phyloP scores from a whole-genome alignment of 768 basidiomycete species.

The Solioccasus polychromus region DNA sequence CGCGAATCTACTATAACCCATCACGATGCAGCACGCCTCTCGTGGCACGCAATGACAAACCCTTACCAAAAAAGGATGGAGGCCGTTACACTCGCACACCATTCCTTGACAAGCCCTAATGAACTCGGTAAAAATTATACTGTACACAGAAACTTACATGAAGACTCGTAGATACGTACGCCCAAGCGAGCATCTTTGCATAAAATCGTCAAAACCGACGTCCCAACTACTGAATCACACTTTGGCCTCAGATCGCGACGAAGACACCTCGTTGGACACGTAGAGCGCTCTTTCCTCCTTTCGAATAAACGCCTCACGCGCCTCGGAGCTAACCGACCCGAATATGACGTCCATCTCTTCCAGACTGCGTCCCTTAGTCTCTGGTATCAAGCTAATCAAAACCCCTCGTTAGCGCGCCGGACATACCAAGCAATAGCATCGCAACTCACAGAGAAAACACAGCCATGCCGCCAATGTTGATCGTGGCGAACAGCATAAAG shows the following conservation, averaged over 20 bases:
- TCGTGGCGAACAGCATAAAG: constrained; percentile 73
- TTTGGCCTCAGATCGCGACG: constrained; percentile 5
- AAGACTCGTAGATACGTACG: neutral
- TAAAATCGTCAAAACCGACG: neutral
- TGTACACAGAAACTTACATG: too few species aligned
- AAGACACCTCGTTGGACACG: neutral
- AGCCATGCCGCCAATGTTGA: constrained; percentile 71
- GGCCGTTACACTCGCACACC: too few species aligned
- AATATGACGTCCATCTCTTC: constrained; percentile 59
- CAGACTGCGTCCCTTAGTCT: constrained; percentile 56
- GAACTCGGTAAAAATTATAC: too few species aligned
- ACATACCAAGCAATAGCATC: neutral
- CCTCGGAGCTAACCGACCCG: constrained; percentile 53
- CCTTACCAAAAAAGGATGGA: too few species aligned
- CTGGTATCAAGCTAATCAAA: constrained; percentile 52
- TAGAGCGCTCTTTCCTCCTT: constrained; percentile 37
- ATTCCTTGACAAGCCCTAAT: too few species aligned
- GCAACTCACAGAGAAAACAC: constrained; percentile 57
- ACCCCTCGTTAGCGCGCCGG: neutral
- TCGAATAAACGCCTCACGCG: constrained; percentile 52
- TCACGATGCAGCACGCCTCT: too few species aligned
- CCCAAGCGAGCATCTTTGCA: neutral
- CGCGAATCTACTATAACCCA: neutral
- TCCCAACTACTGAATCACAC: too few species aligned
- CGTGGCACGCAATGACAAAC: too few species aligned